Evolutionary conservation across 345 rosid genomes (phyloP).

Genomic region (Eutrema heterophyllum): DNA sequence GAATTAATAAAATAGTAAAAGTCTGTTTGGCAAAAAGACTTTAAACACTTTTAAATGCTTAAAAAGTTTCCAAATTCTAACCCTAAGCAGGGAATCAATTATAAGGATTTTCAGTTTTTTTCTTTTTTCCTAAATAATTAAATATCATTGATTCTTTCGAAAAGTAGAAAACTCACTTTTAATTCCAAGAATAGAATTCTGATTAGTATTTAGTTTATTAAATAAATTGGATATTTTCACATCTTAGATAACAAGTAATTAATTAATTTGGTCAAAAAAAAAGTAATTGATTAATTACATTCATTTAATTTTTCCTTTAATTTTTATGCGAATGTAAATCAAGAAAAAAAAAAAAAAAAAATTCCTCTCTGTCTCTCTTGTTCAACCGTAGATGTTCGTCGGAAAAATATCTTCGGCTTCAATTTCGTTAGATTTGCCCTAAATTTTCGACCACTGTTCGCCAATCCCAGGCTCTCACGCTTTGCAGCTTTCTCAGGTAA

Average conservation of each 20-base stretch:
- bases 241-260: constrained; percentile 1
- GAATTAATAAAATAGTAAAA: no score
- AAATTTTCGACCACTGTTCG: constrained; percentile 11
- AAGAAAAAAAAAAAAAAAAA: constrained; percentile 14
- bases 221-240: background rate
- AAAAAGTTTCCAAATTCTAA: no score
- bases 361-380: constrained; percentile 18
- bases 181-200: background rate
- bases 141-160: background rate
- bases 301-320: constrained; percentile 11
- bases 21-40: no score
- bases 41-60: no score
- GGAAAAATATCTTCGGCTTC: constrained; percentile 39
- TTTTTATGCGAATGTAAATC: constrained; percentile 17
- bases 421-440: constrained; percentile 29
- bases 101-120: background rate
- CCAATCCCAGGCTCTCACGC: background rate
- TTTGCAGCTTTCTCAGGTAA: background rate
- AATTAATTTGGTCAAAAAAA: no score
- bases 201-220: background rate
- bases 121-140: background rate
- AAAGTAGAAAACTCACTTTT: background rate
- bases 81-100: no score
- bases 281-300: constrained; percentile 21
- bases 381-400: constrained; percentile 44